Percentiles rank a stretch among this genome's conserved stretches.
phyloP scores from a whole-genome alignment of 1,284 basidiomycete species.

The Ceratobasidium sp. region DNA sequence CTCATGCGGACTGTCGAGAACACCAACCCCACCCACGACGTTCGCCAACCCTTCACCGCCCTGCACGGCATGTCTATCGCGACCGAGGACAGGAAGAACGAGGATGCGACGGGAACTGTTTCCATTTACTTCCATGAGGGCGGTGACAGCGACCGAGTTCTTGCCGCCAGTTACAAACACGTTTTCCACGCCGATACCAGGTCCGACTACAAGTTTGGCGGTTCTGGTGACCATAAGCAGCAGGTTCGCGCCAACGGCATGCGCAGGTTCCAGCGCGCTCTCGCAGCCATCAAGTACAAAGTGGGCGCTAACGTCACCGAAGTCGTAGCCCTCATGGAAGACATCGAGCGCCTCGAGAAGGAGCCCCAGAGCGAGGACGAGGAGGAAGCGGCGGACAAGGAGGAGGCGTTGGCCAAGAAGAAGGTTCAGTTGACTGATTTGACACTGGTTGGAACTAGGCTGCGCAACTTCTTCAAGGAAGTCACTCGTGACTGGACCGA shows the following conservation, averaged over 20 bases:
- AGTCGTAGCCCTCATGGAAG: background rate
- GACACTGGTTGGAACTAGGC: background rate
- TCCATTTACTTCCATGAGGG: conserved; percentile 44
- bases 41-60: conserved; percentile 33
- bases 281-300: conserved; percentile 2
- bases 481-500: conserved; percentile 23
- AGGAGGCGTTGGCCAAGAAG: background rate
- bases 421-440: background rate
- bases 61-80: conserved; percentile 44
- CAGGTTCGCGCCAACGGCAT: conserved; percentile 23
- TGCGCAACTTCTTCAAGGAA: conserved; percentile 24
- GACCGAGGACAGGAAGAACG: conserved; percentile 20
- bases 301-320: background rate
- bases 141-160: conserved; percentile 15
- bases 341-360: conserved; percentile 26
- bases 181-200: conserved; percentile 13
- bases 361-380: conserved; percentile 18
- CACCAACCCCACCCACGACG: conserved; percentile 36
- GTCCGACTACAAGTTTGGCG: conserved; percentile 28
- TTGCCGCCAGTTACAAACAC: conserved; percentile 25
- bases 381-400: conserved; percentile 5
- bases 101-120: conserved; percentile 45
- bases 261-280: conserved; percentile 33
- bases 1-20: conserved; percentile 32
- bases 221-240: conserved; percentile 7